Evolutionary conservation across 169 alveolate species (phyloP), one percentile per base, ranked within the genome.

Genomic region (Cryptosporidium andersoni): DNA sequence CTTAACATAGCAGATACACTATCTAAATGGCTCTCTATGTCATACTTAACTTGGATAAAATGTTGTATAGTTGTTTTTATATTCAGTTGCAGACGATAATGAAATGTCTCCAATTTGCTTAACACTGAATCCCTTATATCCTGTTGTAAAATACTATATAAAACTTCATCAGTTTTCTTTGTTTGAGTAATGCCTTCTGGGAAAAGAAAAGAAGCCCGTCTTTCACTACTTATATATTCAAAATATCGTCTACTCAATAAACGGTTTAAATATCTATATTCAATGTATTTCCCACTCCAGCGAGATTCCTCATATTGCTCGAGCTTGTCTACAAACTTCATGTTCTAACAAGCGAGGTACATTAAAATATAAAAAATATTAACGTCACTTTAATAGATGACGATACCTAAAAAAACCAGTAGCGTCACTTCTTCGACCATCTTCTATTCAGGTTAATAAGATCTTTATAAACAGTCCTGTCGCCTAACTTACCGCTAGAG

Each of bases 321-420:
- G 34, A 89, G 34, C 39, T 67, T 89, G 36, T 89, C 92, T 2
- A 67, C 92, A 12, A 82, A 89, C 51, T 89, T 89, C 92, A 89
- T 89, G 63, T 74, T 81, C 60, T 60, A 64, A 25, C 25, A 25
- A 25, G 0, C 0, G 25, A 25, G 25, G 25, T 25, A 25, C 25
- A 25, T 25, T 25, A 25, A 25, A 25, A 25, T 25, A 25, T 25
- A 25, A 25, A 25, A 25, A 25, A 25, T 25, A 25, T 25, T 25
- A 25, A 25, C 25, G 25, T 25, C 25, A 25, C 25, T 25, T 25
- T 25, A 25, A 25, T 25, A 25, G 25, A 25, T 25, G 0, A 25
- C 25, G 25, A 25, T 25, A 25, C 25, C 25, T 25, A 25, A 25
- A 25, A 25, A 25, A 25, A 25, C 25, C 25, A 25, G 25, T 25